Conservation (phyloP, 2,329 filamentous ascomycete genomes). For the Gaeumannomyces sp. region DNA sequence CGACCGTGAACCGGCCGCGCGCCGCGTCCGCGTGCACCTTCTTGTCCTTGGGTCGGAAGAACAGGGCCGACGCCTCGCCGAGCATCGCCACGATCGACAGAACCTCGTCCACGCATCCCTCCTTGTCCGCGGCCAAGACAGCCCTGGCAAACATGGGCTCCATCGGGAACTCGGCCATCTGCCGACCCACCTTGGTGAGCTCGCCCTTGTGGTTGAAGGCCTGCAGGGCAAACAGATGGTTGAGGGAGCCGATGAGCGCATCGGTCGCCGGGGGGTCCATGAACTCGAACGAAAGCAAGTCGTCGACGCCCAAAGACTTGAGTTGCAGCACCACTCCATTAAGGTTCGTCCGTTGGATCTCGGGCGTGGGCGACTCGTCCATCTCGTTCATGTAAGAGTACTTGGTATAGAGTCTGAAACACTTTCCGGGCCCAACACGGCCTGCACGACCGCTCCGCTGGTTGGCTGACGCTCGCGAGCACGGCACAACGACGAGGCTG, state of each 20-base stretch:
- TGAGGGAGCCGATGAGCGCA: slow-evolving; percentile 79
- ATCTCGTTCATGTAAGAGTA: slow-evolving; percentile 94
- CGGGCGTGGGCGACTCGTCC: slow-evolving; percentile 84
- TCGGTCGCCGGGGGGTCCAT: slow-evolving; percentile 91
- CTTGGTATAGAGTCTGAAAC: slow-evolving; percentile 88
- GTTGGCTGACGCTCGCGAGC: slow-evolving; percentile 85
- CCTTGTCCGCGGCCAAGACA: slow-evolving; percentile 80
- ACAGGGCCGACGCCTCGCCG: slow-evolving; percentile 78
- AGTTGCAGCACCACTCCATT: slow-evolving; percentile 77
- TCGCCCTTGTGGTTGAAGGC: slow-evolving; percentile 84
- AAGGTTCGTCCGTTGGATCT: slow-evolving; percentile 87
- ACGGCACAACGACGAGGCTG: slow-evolving; percentile 82
- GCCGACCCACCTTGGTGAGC: slow-evolving; percentile 81
- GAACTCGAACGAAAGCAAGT: slow-evolving; percentile 90
- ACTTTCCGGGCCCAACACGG: slow-evolving; percentile 86
- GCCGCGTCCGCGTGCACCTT: slow-evolving; percentile 93
- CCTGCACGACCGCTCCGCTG: slow-evolving; percentile 90
- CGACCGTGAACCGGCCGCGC: slow-evolving; percentile 78
- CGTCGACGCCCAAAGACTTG: slow-evolving; percentile 86
- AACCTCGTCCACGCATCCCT: slow-evolving; percentile 90
- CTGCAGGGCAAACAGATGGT: slow-evolving; percentile 86
- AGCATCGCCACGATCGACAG: slow-evolving; percentile 93
- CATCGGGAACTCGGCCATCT: slow-evolving; percentile 93
- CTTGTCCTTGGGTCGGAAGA: slow-evolving; percentile 95
- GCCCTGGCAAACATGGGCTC: slow-evolving; percentile 89